phyloP scores from a whole-genome alignment of 495 filamentous ascomycete species.

The Acidomyces sp. region DNA sequence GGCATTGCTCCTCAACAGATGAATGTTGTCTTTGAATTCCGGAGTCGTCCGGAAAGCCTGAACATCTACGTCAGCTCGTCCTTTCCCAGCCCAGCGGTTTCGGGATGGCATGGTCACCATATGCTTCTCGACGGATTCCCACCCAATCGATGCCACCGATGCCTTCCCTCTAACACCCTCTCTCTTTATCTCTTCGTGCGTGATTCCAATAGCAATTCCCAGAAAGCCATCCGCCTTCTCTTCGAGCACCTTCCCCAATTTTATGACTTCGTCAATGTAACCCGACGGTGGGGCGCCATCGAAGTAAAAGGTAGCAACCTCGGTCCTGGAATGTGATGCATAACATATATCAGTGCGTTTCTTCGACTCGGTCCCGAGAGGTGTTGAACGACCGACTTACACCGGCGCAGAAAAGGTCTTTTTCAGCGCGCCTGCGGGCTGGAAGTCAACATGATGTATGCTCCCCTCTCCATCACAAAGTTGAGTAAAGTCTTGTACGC shows the following conservation, averaged over 20 bases:
- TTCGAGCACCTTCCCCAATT: conserved; percentile 5
- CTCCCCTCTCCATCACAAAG: conserved; percentile 4
- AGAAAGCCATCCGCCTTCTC: conserved; percentile 2
- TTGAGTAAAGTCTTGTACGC: too few species aligned
- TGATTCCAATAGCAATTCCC: conserved; percentile 6
- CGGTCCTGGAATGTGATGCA: not conserved
- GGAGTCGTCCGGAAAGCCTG: conserved; percentile 9
- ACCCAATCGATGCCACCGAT: conserved; percentile 10
- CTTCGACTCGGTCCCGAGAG: conserved; percentile 10
- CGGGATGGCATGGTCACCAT: conserved; percentile 10
- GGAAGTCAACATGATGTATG: conserved; percentile 18
- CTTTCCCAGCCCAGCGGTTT: too few species aligned
- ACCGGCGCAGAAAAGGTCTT: conserved; percentile 14
- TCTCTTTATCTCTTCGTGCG: conserved; percentile 17
- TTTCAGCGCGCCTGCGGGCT: conserved; percentile 8
- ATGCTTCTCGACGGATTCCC: conserved; percentile 15
- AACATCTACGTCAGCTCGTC: not conserved
- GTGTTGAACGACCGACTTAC: too few species aligned
- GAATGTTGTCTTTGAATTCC: conserved; percentile 19
- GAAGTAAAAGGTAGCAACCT: conserved; percentile 18
- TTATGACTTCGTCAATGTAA: conserved; percentile 5
- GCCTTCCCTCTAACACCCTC: conserved; percentile 18
- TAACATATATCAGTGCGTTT: not conserved
- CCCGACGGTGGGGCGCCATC: conserved; percentile 11
- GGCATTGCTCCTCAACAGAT: conserved; percentile 7